A percentile compares a stretch with the other conserved stretches of the same genome.
Conservation (phyloP, 441 rosid species). For the Sinapis alba region DNA sequence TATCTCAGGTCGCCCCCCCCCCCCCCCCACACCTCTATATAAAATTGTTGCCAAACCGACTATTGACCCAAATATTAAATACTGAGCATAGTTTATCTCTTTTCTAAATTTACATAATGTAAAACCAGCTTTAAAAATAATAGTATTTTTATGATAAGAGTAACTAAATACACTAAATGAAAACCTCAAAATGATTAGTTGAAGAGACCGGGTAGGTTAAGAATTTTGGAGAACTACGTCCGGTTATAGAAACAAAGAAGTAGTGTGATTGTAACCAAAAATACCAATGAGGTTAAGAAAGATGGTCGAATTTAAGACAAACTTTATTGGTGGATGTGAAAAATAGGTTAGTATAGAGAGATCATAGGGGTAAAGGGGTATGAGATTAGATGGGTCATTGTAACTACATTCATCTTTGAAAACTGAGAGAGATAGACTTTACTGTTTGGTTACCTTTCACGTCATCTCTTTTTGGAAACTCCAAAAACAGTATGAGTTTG, state of each 20-base stretch:
- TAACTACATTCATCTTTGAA: constrained; percentile 35
- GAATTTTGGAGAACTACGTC: neutral
- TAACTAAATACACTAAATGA: neutral
- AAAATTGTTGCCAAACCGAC: constrained; percentile 6
- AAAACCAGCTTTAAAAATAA: neutral
- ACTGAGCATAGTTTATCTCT: neutral
- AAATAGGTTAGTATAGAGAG: constrained; percentile 15
- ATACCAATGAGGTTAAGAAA: constrained; percentile 29
- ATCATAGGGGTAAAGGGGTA: constrained; percentile 37
- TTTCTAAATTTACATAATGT: neutral
- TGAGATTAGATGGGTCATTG: constrained; percentile 41
- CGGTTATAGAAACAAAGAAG: constrained; percentile 22
- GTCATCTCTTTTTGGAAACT: constrained; percentile 45
- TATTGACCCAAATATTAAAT: neutral
- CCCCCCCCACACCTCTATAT: constrained; percentile 8
- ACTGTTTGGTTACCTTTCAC: constrained; percentile 42
- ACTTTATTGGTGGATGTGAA: constrained; percentile 35
- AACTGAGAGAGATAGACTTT: constrained; percentile 29
- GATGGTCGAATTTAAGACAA: constrained; percentile 24
- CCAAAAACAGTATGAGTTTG: constrained; percentile 42
- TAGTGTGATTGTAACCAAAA: constrained; percentile 30
- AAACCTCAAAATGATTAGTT: constrained; percentile 7
- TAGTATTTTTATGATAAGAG: neutral
- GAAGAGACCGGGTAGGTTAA: constrained; percentile 10
- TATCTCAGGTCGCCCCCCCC: constrained; percentile 21